Evolutionary conservation across 257 asterid genomes (phyloP).

Genomic region (Capsicum chinense): DNA sequence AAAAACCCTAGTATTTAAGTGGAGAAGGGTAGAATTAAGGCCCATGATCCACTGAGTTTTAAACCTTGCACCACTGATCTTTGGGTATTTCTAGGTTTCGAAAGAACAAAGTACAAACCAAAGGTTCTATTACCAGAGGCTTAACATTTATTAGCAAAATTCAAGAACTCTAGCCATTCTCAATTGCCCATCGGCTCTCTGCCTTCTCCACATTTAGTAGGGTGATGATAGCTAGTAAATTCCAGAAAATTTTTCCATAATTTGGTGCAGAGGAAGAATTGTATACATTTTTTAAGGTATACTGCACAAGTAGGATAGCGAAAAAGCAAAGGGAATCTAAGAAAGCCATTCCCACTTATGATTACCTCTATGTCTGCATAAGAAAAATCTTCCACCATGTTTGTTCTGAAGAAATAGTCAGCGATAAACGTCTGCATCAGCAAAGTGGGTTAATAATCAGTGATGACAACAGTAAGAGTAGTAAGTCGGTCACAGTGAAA

Average conservation of each 20-base stretch:
- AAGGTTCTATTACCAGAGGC: constrained; percentile 14
- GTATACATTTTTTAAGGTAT: neutral
- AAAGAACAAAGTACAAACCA: neutral
- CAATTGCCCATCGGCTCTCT: constrained; percentile 13
- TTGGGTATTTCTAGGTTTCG: neutral
- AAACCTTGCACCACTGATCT: neutral
- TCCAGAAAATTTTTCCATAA: constrained; percentile 2
- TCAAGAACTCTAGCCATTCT: neutral
- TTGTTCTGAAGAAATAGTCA: constrained; percentile 89
- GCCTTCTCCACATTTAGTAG: constrained; percentile 18
- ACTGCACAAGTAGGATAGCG: constrained; percentile 22
- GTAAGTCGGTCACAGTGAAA: neutral
- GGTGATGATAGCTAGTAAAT: constrained; percentile 17
- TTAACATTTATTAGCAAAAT: constrained; percentile 24
- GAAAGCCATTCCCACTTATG: neutral
- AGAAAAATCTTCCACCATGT: constrained; percentile 72
- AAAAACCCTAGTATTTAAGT: neutral
- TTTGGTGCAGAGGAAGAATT: neutral
- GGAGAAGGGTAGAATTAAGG: neutral
- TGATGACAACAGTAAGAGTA: constrained; percentile 1
- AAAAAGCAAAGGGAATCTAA: constrained; percentile 15
- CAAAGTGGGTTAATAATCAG: neutral
- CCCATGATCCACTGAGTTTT: neutral
- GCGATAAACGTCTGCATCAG: constrained; percentile 79
- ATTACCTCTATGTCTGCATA: constrained; percentile 87